phyloP scores from a whole-genome alignment of 2,329 filamentous ascomycete species.

The Dactylonectria macrodidyma region DNA sequence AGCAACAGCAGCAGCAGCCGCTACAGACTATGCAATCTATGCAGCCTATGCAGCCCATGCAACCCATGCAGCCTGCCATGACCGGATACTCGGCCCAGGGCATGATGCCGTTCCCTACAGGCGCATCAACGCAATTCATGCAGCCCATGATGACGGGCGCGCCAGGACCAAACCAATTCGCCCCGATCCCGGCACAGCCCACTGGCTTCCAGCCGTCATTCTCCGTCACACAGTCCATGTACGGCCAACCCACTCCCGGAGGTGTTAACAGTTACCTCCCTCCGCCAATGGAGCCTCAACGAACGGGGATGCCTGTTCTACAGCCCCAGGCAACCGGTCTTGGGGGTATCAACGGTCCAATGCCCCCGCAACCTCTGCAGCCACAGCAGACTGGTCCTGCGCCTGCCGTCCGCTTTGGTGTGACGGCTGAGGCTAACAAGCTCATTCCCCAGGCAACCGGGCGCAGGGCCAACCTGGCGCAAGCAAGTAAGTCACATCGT shows the following conservation, averaged over 20 bases:
- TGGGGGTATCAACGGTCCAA: slow-evolving; percentile 64
- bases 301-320: slow-evolving; percentile 65
- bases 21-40: slow-evolving; percentile 58
- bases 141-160: slow-evolving; percentile 67
- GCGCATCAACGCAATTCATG: slow-evolving; percentile 56
- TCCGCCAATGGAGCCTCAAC: slow-evolving; percentile 72
- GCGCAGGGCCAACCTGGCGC: slow-evolving; percentile 87
- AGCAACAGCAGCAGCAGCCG: slow-evolving; percentile 54
- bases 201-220: slow-evolving; percentile 71
- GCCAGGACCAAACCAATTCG: slow-evolving; percentile 58
- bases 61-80: slow-evolving; percentile 58
- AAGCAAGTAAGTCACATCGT: slow-evolving; percentile 86
- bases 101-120: slow-evolving; percentile 56
- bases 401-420: slow-evolving; percentile 90
- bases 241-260: slow-evolving; percentile 59
- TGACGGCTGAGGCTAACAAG: slow-evolving; percentile 80
- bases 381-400: slow-evolving; percentile 75
- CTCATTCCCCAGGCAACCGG: slow-evolving; percentile 90
- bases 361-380: slow-evolving; percentile 60
- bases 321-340: slow-evolving; percentile 66
- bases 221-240: slow-evolving; percentile 63
- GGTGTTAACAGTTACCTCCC: slow-evolving; percentile 72
- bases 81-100: slow-evolving; percentile 55
- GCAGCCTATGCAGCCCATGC: slow-evolving; percentile 60
- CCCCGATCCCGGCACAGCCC: slow-evolving; percentile 71